Evolutionary conservation across 2,329 filamentous ascomycete species (phyloP).

Genomic region (Apiospora hydei): DNA sequence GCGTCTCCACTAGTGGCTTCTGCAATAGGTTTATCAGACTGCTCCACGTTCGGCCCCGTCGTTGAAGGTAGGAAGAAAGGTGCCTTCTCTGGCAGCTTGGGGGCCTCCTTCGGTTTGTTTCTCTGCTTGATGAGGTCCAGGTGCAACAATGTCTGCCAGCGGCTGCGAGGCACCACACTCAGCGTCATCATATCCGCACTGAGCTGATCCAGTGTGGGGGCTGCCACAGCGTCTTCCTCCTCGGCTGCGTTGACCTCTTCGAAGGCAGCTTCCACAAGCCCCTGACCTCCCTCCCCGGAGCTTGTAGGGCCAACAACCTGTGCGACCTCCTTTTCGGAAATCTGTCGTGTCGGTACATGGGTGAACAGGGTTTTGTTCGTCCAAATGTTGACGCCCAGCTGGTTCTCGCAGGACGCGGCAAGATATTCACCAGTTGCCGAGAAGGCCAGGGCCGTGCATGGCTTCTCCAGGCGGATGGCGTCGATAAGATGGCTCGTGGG

Average conservation of each 20-base stretch:
- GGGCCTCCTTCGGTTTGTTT: slow-evolving; percentile 92
- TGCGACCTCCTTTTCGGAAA: slow-evolving; percentile 77
- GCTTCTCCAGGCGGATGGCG: slow-evolving; percentile 79
- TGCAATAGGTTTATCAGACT: slow-evolving; percentile 36
- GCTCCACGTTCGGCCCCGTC: slow-evolving; percentile 35
- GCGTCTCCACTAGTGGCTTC: slow-evolving; percentile 38
- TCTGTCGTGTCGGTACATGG: slow-evolving; percentile 84
- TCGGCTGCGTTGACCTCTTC: slow-evolving; percentile 59
- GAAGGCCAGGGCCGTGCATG: slow-evolving; percentile 86
- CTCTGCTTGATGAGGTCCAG: slow-evolving; percentile 91
- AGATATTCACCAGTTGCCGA: slow-evolving; percentile 91
- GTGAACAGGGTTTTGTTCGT: slow-evolving; percentile 92
- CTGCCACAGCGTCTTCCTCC: slow-evolving; percentile 61
- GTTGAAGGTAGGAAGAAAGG: slow-evolving; percentile 88
- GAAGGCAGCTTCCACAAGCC: slow-evolving; percentile 79
- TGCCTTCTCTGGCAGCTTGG: slow-evolving; percentile 90
- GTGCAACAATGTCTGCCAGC: slow-evolving; percentile 94
- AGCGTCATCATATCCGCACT: slow-evolving; percentile 85
- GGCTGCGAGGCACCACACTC: slow-evolving; percentile 85
- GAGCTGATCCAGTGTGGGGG: slow-evolving; percentile 75
- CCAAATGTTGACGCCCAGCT: slow-evolving; percentile 92
- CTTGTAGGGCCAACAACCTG: slow-evolving; percentile 73
- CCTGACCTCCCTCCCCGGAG: slow-evolving; percentile 82
- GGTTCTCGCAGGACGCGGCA: slow-evolving; percentile 84
- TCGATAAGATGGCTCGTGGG: slow-evolving; percentile 96